These are phyloP conservation scores for Durio zibethinus DNA, from an alignment of 345 rosid species.

Conservation along the genomic window DNA sequence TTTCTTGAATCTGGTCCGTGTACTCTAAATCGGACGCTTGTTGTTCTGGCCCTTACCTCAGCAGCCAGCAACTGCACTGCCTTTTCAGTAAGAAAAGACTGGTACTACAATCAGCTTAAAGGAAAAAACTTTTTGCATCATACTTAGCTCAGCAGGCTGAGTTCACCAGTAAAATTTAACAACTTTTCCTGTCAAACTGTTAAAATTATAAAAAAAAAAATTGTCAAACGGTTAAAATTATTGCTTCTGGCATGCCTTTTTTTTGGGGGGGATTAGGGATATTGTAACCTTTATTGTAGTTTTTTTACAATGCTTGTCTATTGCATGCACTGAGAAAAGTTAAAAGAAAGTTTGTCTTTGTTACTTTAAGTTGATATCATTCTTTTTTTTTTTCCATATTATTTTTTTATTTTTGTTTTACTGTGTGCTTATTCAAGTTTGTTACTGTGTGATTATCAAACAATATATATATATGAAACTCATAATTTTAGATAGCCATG, in stretches of 20 bases:
- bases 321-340: neutral
- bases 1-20: neutral
- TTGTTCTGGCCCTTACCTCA: no score
- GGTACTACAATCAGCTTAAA: neutral
- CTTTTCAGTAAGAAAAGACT: constrained; percentile 1
- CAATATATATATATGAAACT: constrained; percentile 22
- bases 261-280: neutral
- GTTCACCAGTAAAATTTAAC: neutral
- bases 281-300: neutral
- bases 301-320: neutral
- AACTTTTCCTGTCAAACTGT: no score
- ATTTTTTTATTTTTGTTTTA: no score
- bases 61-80: neutral
- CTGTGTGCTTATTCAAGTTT: no score
- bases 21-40: neutral
- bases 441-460: no score
- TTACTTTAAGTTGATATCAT: neutral
- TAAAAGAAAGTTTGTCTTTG: neutral
- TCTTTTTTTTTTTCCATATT: neutral
- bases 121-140: neutral
- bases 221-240: no score
- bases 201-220: no score
- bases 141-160: neutral
- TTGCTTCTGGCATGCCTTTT: neutral
- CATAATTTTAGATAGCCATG: constrained; percentile 34